phyloP scores from a whole-genome alignment of 345 rosid genomes.

The Murraya paniculata region DNA sequence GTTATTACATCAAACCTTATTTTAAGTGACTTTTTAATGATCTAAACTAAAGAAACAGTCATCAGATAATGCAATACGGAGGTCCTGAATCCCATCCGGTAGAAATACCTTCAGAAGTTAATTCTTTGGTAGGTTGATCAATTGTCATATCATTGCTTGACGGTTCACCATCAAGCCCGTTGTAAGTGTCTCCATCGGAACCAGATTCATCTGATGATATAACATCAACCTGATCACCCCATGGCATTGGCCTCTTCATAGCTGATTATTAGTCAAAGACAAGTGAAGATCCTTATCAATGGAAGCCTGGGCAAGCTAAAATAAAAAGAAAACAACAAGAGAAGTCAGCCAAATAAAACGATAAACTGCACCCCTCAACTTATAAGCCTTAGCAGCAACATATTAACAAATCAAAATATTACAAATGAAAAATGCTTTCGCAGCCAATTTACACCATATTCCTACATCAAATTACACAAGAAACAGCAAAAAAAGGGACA shows the following conservation, averaged over 20 bases:
- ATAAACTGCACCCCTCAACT: background rate
- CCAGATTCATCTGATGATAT: constrained; percentile 57
- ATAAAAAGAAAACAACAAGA: background rate
- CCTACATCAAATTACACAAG: background rate
- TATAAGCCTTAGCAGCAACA: background rate
- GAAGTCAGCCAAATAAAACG: background rate
- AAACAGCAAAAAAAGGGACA: background rate
- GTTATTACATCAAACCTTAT: background rate
- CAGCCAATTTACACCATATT: background rate
- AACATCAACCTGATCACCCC: constrained; percentile 49
- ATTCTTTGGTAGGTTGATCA: constrained; percentile 25
- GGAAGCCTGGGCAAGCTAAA: background rate
- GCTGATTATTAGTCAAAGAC: background rate
- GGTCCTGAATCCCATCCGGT: background rate
- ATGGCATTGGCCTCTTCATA: constrained; percentile 55
- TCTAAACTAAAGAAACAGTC: background rate
- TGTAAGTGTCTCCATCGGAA: constrained; percentile 34
- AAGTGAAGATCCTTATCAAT: background rate
- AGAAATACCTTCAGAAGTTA: constrained; percentile 46
- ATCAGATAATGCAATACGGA: background rate
- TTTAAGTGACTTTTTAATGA: background rate
- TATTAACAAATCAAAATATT: background rate
- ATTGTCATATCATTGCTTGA: constrained; percentile 5
- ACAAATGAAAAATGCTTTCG: background rate
- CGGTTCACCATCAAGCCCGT: constrained; percentile 19